Percentiles rank a stretch among this genome's conserved stretches.
Evolutionary conservation across 2,329 filamentous ascomycete genomes (phyloP).

Genomic region (Byssochlamys sp.): DNA sequence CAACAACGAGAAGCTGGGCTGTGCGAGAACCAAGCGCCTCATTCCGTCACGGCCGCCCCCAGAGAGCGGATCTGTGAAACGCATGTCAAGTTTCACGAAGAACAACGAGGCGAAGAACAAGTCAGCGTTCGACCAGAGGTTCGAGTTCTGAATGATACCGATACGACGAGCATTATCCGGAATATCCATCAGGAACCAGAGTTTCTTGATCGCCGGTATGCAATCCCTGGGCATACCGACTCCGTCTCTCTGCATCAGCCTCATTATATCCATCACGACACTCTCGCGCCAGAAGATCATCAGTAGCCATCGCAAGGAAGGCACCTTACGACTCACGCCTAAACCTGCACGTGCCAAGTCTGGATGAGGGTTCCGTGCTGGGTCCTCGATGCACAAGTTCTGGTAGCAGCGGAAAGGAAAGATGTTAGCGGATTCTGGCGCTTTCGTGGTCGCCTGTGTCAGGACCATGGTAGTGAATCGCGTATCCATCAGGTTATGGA

Average conservation of each 20-base stretch:
- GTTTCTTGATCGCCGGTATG: conserved; percentile 46
- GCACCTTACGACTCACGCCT: conserved; percentile 43
- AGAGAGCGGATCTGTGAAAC: conserved; percentile 54
- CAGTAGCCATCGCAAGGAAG: conserved; percentile 57
- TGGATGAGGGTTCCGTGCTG: conserved; percentile 33
- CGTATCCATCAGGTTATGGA: conserved; percentile 52
- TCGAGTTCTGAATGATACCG: conserved; percentile 43
- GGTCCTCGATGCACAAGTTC: conserved; percentile 51
- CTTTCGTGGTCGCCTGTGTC: conserved; percentile 45
- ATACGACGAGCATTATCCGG: conserved; percentile 48
- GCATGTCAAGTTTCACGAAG: conserved; percentile 62
- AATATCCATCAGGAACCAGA: conserved; percentile 66
- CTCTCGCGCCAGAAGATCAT: conserved; percentile 55
- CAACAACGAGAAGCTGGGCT: conserved; percentile 47
- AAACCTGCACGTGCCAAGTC: conserved; percentile 25
- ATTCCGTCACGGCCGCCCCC: conserved; percentile 44
- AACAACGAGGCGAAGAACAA: conserved; percentile 56
- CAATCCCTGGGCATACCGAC: conserved; percentile 46
- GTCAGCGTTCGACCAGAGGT: conserved; percentile 51
- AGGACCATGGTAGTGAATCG: conserved; percentile 52
- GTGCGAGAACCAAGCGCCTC: conserved; percentile 51
- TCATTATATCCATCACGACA: conserved; percentile 53
- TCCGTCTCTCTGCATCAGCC: conserved; percentile 49
- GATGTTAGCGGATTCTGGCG: conserved; percentile 46
- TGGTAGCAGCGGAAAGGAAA: conserved; percentile 56